Evolutionary conservation across 495 filamentous ascomycete species (phyloP), one percentile per base, ranked within the genome.

Genomic region (Geopyxis carbonaria): DNA sequence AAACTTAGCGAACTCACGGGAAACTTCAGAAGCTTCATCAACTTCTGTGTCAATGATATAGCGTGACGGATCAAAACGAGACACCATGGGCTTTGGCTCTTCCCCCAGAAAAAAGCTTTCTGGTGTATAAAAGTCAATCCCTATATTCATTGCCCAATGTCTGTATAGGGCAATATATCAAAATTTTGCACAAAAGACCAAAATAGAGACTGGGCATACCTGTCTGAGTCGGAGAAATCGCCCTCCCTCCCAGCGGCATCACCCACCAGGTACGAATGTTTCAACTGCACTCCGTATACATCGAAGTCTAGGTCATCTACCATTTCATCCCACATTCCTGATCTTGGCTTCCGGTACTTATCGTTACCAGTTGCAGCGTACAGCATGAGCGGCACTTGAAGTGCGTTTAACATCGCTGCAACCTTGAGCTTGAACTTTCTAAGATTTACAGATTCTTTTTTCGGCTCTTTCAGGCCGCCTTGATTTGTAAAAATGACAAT

Each of bases 401-500:
- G 69, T 18, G 76, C 64, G 28, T 54, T 64, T 45, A 95, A 63
- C 6, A 93, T 68, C 14, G 70, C 69, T 8, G 61, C 60, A 46
- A 75, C 71, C 46, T 86, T 85, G 36, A 73, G 66, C 53, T 93
- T 94, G 64, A 93, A 89, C 14, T 69, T 73, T 1, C 62, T 55
- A 1, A 91, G 63, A 36, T 76, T 75, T 22, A 57, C 54, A 11
- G 63, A 68, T 37, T 70, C 71, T 30, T 60, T 66, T 44, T 75
- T 79, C 8, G 77, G 70, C 0, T 59, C 64, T 44, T 92, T 93
- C 7, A 99, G 62, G 9, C 76, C 80, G 34, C 65, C 84, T 58
- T 94, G 87, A 58, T 99, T 99, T 30, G 76, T 89, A 34, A 95
- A 63, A 28, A 97, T 68, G 1, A 79, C 66, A 3, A 97, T 59